Evolutionary conservation across 768 basidiomycete genomes (phyloP).

Genomic region (Punctularia strigosozonata): DNA sequence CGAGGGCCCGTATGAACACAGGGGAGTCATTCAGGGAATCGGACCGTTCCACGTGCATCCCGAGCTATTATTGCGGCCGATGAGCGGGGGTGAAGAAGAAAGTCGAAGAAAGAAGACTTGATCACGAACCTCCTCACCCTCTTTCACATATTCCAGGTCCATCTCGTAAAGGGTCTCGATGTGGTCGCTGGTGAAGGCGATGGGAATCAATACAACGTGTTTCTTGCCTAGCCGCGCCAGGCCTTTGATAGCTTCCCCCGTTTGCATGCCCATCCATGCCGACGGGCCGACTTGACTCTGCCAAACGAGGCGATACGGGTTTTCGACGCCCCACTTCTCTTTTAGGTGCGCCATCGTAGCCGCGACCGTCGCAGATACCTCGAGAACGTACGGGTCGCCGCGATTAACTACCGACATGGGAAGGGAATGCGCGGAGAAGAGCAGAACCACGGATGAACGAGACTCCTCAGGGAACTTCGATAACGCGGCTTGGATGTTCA

Average conservation of each 20-base stretch:
- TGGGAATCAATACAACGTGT: conserved; percentile 76
- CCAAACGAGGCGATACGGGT: conserved; percentile 93
- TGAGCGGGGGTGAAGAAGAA: not conserved
- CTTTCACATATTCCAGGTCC: conserved; percentile 86
- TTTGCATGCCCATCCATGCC: conserved; percentile 98
- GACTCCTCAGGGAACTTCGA: conserved; percentile 61
- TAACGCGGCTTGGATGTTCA: conserved; percentile 76
- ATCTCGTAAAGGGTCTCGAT: conserved; percentile 98
- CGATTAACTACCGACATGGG: conserved; percentile 99
- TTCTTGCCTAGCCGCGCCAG: conserved; percentile 67
- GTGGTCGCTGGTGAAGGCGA: conserved; percentile 98
- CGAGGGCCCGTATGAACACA: conserved; percentile 88
- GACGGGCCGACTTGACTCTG: conserved; percentile 96
- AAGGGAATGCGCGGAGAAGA: conserved; percentile 96
- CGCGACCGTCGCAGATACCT: conserved; percentile 89
- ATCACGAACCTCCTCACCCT: conserved; percentile 74
- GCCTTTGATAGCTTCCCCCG: conserved; percentile 82
- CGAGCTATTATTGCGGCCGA: conserved; percentile 72
- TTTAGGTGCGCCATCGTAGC: conserved; percentile 88
- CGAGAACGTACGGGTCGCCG: conserved; percentile 92
- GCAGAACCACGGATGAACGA: conserved; percentile 66
- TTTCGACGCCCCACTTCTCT: conserved; percentile 58
- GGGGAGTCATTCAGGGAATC: conserved; percentile 93
- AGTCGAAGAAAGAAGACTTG: not conserved
- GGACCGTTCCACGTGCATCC: conserved; percentile 81